Percentiles rank a stretch among this genome's conserved stretches.
phyloP scores from a whole-genome alignment of 345 rosid species.

The Eutrema japonicum region DNA sequence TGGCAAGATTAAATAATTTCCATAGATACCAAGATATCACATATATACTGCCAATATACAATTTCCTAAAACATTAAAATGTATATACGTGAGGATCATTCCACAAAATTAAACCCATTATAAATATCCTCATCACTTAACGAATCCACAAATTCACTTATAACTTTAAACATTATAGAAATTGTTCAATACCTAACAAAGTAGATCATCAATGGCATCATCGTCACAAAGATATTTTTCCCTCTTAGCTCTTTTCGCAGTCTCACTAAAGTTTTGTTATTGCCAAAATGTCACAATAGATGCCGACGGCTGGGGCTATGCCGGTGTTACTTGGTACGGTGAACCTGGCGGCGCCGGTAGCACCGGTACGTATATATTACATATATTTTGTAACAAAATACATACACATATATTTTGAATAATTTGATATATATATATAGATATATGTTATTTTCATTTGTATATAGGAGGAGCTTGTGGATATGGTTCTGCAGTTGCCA shows the following conservation, averaged over 20 bases:
- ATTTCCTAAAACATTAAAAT: constrained; percentile 4
- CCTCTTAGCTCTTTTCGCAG: constrained; percentile 18
- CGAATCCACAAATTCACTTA: background rate
- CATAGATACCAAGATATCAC: constrained; percentile 5
- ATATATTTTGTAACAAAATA: background rate
- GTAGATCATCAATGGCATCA: constrained; percentile 32
- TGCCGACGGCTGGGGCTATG: constrained; percentile 42
- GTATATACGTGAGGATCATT: background rate
- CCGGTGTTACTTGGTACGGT: constrained; percentile 71
- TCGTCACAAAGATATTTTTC: background rate
- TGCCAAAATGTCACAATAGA: constrained; percentile 25
- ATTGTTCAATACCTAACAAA: background rate
- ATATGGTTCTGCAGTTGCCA: constrained; percentile 47
- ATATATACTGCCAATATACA: background rate
- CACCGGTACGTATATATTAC: constrained; percentile 46
- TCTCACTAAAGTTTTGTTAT: constrained; percentile 24
- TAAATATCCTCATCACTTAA: background rate
- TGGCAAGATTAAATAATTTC: background rate
- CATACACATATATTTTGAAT: background rate
- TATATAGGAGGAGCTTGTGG: constrained; percentile 80
- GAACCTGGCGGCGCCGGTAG: constrained; percentile 55
- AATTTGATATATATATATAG: background rate
- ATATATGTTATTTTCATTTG: background rate
- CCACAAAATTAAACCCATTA: background rate
- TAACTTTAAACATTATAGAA: background rate